Conservation (phyloP, 2,329 filamentous ascomycete species). For the Moelleriella libera region DNA sequence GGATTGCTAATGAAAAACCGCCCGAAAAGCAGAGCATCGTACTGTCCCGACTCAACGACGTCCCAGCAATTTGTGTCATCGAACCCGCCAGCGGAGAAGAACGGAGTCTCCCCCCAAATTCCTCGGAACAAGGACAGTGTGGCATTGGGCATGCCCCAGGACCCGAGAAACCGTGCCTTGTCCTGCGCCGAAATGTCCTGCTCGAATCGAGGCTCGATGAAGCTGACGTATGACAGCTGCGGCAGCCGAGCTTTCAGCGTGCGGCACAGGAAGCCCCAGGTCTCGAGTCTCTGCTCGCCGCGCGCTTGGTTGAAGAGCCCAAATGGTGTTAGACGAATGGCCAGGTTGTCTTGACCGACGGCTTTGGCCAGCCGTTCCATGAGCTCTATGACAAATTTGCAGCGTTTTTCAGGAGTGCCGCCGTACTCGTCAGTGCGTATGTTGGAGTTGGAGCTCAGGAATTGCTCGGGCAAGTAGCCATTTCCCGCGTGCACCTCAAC, state of each 20-base stretch:
- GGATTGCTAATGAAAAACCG: constrained; percentile 34
- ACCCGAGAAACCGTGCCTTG: constrained; percentile 31
- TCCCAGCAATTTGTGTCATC: constrained; percentile 34
- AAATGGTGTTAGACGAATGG: constrained; percentile 31
- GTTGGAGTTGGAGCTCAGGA: constrained; percentile 21
- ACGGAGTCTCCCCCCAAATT: constrained; percentile 37
- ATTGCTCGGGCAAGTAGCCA: constrained; percentile 25
- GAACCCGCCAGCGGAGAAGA: constrained; percentile 42
- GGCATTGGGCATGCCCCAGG: constrained; percentile 30
- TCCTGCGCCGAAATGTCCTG: constrained; percentile 33
- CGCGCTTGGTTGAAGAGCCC: constrained; percentile 37
- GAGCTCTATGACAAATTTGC: constrained; percentile 41
- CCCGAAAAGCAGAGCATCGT: constrained; percentile 32
- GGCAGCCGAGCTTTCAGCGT: constrained; percentile 29
- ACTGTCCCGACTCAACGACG: constrained; percentile 24
- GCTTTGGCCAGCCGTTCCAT: constrained; percentile 26
- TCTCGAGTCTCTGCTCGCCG: constrained; percentile 35
- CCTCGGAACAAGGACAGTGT: constrained; percentile 31
- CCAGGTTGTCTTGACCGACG: constrained; percentile 28
- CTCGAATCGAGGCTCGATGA: constrained; percentile 40
- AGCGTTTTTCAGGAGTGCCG: constrained; percentile 16
- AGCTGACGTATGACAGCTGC: constrained; percentile 36
- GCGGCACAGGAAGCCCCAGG: constrained; percentile 33
- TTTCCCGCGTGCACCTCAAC: constrained; percentile 26
- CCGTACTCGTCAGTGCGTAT: constrained; percentile 22